Conservation (phyloP, 257 asterid species). For the Osmanthus fragrans region DNA sequence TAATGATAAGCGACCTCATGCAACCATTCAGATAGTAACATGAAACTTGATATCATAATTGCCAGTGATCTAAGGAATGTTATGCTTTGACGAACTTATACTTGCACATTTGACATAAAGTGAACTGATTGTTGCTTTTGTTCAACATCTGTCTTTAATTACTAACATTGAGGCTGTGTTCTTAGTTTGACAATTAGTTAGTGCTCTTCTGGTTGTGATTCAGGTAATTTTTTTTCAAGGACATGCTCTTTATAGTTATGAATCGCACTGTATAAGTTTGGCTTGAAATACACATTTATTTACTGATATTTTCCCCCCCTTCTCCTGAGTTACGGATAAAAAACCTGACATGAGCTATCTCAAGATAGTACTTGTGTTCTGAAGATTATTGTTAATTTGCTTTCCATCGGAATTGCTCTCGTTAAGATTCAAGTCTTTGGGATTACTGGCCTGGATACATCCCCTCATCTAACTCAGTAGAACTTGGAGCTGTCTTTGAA, state of each 20-base stretch:
- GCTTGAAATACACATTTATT: not conserved
- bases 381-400: too few species aligned
- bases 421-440: not conserved
- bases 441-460: not conserved
- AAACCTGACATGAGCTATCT: not conserved
- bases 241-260: not conserved
- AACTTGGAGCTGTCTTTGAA: not conserved
- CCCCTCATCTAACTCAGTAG: not conserved
- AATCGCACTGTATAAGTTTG: not conserved
- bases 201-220: not conserved
- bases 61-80: not conserved
- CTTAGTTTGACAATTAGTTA: not conserved
- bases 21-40: not conserved
- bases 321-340: not conserved
- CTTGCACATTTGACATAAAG: not conserved
- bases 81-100: not conserved
- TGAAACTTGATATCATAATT: not conserved
- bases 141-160: not conserved
- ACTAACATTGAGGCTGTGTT: not conserved
- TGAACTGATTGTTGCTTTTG: not conserved
- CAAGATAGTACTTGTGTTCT: not conserved
- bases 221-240: not conserved
- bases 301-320: too few species aligned
- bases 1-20: not conserved
- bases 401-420: not conserved